Evolutionary conservation across 1,139 yeast species (phyloP).

Genomic region (Diutina mesorugosa): DNA sequence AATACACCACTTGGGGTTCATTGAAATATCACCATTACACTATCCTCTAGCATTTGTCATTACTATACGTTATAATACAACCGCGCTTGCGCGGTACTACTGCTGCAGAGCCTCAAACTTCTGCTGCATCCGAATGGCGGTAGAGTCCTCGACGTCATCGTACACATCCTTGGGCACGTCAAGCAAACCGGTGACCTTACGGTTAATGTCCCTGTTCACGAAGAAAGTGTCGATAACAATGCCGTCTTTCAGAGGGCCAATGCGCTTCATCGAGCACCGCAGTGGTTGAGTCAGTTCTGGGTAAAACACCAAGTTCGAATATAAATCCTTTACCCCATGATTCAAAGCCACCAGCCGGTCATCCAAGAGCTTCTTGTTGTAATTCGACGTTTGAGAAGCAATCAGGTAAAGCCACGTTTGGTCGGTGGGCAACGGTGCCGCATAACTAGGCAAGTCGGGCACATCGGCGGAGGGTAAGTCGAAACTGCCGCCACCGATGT

Average conservation of each 20-base stretch:
- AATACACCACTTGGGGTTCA: no score
- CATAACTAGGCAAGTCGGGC: neutral
- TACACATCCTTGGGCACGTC: constrained; percentile 46
- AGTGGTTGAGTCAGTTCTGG: constrained; percentile 73
- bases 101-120: neutral
- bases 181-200: constrained; percentile 49
- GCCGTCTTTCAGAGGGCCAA: neutral
- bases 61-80: neutral
- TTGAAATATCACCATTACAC: no score
- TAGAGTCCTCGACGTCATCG: constrained; percentile 30
- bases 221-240: constrained; percentile 12
- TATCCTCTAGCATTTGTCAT: neutral
- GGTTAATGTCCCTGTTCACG: constrained; percentile 26
- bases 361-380: constrained; percentile 48
- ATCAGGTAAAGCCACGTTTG: constrained; percentile 84
- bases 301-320: constrained; percentile 64
- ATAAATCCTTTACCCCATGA: constrained; percentile 66
- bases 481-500: neutral
- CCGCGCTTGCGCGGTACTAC: neutral
- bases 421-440: constrained; percentile 23
- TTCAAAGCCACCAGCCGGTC: constrained; percentile 41
- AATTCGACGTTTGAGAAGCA: constrained; percentile 62
- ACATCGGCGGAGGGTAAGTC: neutral
- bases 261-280: constrained; percentile 5
- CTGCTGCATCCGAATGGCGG: neutral